A percentile compares a stretch with the other conserved stretches of the same genome.
Conservation (phyloP, 177 flowering plant genomes). For the Tripterygium wilfordii region DNA sequence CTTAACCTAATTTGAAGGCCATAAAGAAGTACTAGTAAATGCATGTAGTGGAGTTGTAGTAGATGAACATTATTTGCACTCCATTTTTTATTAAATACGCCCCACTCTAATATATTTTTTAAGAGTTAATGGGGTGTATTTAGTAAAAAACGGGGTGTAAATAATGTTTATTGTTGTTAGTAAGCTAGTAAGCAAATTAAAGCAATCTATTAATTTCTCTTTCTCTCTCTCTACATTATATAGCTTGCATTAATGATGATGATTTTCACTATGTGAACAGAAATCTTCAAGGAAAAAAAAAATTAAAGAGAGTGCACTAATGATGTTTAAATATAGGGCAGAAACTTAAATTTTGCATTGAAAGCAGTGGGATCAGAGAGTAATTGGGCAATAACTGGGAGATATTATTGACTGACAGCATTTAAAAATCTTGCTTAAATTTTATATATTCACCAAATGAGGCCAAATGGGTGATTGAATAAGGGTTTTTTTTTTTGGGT, state of each 20-base stretch:
- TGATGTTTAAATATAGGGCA: not conserved
- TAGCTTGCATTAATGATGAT: conserved; percentile 7
- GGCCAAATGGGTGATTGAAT: no score
- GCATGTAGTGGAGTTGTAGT: conserved; percentile 15
- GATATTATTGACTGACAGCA: not conserved
- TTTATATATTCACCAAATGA: no score
- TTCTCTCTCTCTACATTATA: no score
- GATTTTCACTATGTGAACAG: not conserved
- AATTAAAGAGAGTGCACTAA: not conserved
- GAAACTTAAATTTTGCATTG: conserved; percentile 1
- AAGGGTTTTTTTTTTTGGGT: not conserved
- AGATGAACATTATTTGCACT: no score
- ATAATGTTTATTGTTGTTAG: no score
- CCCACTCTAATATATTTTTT: no score
- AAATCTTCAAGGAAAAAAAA: not conserved
- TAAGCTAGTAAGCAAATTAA: no score
- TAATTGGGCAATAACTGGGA: conserved; percentile 5
- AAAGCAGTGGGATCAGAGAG: conserved; percentile 11
- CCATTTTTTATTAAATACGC: conserved; percentile 4
- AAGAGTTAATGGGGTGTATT: no score
- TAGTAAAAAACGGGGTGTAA: no score
- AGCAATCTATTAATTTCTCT: no score
- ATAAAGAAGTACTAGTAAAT: conserved; percentile 1
- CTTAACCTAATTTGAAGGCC: conserved; percentile 19
- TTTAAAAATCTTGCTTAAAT: no score